Base-by-base conservation (phyloP, 495 filamentous ascomycete species). In the Annulohypoxylon nitens region DNA sequence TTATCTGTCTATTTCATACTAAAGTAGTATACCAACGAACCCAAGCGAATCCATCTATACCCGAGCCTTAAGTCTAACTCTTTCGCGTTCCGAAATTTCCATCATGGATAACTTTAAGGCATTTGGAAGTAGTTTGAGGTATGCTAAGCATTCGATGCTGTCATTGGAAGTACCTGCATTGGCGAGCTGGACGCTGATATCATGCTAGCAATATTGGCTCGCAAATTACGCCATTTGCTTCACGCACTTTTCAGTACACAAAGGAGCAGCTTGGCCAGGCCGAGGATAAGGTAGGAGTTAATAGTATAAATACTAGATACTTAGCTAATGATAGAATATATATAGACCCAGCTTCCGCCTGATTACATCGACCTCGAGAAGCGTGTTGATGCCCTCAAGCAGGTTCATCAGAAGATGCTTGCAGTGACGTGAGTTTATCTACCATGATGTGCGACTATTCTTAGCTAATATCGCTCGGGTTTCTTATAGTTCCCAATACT, bases 311-410 rank as follows among this genome's bases (percentile, higher is more conserved):
- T 37, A 6, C 10, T 37, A 25, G 57, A 53, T 10, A 43, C 2
- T 14, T 61, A 10, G 43, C 36, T 73, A 30, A 73, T 54, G 53
- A 73, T 71, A 41, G 37, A 58, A 66, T 67, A 2, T 54, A 61
- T 36, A 69, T 74, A 95, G 92, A 99, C 96, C 67, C 90, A 99
- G 82, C 93, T 98, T 30, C 97, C 97, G 16, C 90, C 95, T 76
- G 97, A 98, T 79, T 99, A 98, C 81, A 91, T 98, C 78, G 94
- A 98, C 83, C 93, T 99, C 59, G 96, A 99, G 90, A 98, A 97
- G 87, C 90, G 97, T 71, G 93, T 99, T 79, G 96, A 99, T 90
- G 96, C 96, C 69, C 86, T 99, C 78, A 98, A 97, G 87, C 91
- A 92, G 76, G 95, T 96, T 43, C 96, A 99, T 79, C 93, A 97